Evolutionary conservation across 768 basidiomycete species (phyloP).

Genomic region (Suillus sp.): DNA sequence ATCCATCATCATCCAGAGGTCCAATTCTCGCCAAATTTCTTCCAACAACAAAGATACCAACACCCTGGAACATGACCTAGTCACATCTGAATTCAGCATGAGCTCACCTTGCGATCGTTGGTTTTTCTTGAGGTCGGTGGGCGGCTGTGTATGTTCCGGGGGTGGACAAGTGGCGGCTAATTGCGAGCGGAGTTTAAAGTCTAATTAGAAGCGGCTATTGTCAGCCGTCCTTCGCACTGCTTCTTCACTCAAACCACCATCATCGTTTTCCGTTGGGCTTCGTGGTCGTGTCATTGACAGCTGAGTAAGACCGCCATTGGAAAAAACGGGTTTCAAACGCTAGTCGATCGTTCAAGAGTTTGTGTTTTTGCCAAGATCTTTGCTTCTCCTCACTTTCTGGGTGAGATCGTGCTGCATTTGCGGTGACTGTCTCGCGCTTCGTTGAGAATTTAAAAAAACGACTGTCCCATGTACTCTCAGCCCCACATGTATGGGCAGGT

Average conservation of each 20-base stretch:
- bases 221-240: constrained; percentile 23
- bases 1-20: constrained; percentile 36
- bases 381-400: constrained; percentile 38
- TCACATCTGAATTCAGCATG: background rate
- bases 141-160: constrained; percentile 12
- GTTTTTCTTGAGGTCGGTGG: constrained; percentile 30
- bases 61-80: background rate
- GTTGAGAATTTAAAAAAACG: constrained; percentile 7
- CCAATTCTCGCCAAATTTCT: constrained; percentile 10
- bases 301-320: constrained; percentile 49
- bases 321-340: constrained; percentile 40
- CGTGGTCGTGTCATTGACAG: constrained; percentile 42
- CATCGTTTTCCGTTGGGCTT: constrained; percentile 40
- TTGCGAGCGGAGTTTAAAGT: constrained; percentile 41
- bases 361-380: constrained; percentile 35
- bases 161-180: constrained; percentile 23
- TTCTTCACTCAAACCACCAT: constrained; percentile 51
- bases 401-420: constrained; percentile 37
- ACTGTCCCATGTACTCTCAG: constrained; percentile 59
- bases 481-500: constrained; percentile 58
- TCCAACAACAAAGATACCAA: background rate
- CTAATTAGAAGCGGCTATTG: constrained; percentile 27
- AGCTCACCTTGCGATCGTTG: constrained; percentile 32
- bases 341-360: constrained; percentile 35
- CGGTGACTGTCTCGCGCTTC: constrained; percentile 11